phyloP scores from a whole-genome alignment of 805 yeast genomes.

The Lipomyces lipofer region DNA sequence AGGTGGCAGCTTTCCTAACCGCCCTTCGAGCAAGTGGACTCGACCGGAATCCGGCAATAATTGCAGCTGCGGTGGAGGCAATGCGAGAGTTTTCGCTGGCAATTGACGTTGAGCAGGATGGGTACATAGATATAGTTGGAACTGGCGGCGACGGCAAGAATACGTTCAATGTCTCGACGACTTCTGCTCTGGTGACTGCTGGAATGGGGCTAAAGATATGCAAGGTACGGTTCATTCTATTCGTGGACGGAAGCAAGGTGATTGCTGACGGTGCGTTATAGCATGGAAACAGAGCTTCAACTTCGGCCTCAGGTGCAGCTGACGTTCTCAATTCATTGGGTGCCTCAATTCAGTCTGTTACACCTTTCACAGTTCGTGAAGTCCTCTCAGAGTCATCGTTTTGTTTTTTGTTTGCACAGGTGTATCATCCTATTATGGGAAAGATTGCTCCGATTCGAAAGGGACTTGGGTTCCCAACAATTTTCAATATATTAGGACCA shows the following conservation, averaged over 20 bases:
- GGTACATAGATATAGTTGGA: conserved; percentile 88
- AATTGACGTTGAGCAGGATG: conserved; percentile 45
- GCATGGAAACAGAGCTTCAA: conserved; percentile 97
- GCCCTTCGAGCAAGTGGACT: conserved; percentile 70
- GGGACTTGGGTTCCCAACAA: conserved; percentile 82
- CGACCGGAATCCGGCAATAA: conserved; percentile 77
- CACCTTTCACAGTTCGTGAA: conserved; percentile 57
- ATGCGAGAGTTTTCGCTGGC: conserved; percentile 63
- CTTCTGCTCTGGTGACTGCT: conserved; percentile 90
- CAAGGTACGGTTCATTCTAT: conserved; percentile 44
- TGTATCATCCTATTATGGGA: conserved; percentile 90
- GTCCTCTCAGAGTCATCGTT: conserved; percentile 51
- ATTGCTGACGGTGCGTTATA: too few relatives aligned
- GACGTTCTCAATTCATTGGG: conserved; percentile 83
- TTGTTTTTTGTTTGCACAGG: conserved; percentile 85
- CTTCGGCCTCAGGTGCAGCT: conserved; percentile 91
- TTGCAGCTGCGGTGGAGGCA: conserved; percentile 82
- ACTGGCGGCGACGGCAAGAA: conserved; percentile 99
- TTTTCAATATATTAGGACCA: conserved; percentile 93
- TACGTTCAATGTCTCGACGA: conserved; percentile 94
- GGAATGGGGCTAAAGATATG: conserved; percentile 81
- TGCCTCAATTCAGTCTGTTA: conserved; percentile 73
- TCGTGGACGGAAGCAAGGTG: too few relatives aligned
- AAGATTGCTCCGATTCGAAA: conserved; percentile 76
- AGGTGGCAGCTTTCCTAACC: conserved; percentile 75